phyloP scores from a whole-genome alignment of 2,329 filamentous ascomycete species.

The Fusarium burgessii region DNA sequence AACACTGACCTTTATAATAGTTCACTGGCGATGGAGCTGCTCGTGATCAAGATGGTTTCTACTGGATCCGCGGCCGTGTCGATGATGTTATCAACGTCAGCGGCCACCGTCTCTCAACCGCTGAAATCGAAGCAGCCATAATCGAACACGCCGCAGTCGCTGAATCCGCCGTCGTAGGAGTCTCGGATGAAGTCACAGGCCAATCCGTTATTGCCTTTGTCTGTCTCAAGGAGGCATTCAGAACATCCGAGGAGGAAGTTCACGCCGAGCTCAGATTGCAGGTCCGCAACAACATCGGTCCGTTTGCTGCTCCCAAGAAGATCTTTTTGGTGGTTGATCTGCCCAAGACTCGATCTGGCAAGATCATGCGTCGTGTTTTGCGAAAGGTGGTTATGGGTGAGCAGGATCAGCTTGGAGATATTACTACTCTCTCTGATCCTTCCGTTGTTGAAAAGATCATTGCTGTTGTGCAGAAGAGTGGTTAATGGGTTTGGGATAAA shows the following conservation, averaged over 20 bases:
- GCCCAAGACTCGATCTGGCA: slow-evolving; percentile 92
- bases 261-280: slow-evolving; percentile 90
- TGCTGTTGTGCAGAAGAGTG: slow-evolving; percentile 48
- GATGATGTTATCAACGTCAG: slow-evolving; percentile 97
- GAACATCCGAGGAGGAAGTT: slow-evolving; percentile 71
- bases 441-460: slow-evolving; percentile 89
- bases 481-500: not conserved
- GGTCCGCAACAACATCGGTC: slow-evolving; percentile 92
- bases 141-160: slow-evolving; percentile 88
- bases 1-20: slow-evolving; percentile 53
- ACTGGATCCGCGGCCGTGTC: slow-evolving; percentile 96
- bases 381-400: slow-evolving; percentile 94
- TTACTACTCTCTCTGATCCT: slow-evolving; percentile 88
- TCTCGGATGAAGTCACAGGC: slow-evolving; percentile 88
- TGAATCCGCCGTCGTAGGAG: slow-evolving; percentile 91
- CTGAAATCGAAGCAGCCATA: slow-evolving; percentile 93
- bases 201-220: slow-evolving; percentile 96
- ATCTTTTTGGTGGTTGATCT: slow-evolving; percentile 88
- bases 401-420: slow-evolving; percentile 93
- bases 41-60: slow-evolving; percentile 94
- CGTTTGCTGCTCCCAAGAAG: slow-evolving; percentile 91
- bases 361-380: slow-evolving; percentile 96
- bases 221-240: slow-evolving; percentile 70
- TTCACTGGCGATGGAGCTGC: slow-evolving; percentile 91
- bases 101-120: slow-evolving; percentile 93